Evolutionary conservation across 768 basidiomycete species (phyloP), one percentile per base, ranked within the genome.

Genomic region (Lentinus brumalis): DNA sequence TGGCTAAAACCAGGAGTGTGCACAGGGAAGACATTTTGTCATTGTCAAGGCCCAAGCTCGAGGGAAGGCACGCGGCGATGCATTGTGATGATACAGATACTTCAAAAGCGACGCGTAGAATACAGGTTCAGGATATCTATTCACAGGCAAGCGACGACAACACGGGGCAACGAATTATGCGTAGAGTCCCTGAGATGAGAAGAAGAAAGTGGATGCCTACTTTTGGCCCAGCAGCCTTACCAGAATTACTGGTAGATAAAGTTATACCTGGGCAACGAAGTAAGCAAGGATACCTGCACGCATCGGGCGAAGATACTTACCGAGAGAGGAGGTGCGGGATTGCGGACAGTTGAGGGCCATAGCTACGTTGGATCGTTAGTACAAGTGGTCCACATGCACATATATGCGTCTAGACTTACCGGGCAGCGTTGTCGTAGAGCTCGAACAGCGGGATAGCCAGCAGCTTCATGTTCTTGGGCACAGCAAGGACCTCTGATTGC

Each of bases 391-490:
- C 32, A 42, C 10, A 12, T 35, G 18, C 7, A 11, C 11, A 14
- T 8, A 31, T 51, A 38, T 21, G 29, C 59, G 39, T 5, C 56
- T 40, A 42, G 35, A 71, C 78, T 52, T 73, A 89, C 81, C 96
- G 81, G 0, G 96, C 95, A 9, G 94, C 92, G 61, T 99, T 99
- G 73, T 98, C 97, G 71, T 98, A 99, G 14, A 98, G 79, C 75
- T 99, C 97, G 70, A 96, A 98, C 40, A 99, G 80, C 0, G 97
- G 97, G 49, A 98, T 94, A 16, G 96, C 96, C 44, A 96, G 86
- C 8, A 99, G 85, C 72, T 98, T 98, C 96, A 98, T 98, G 75
- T 99, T 99, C 77, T 92, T 93, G 0, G 97, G 97, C 4, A 99
- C 96, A 0, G 95, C 94, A 9, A 99, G 86, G 15, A 96, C 92